Evolutionary conservation across 805 yeast species (phyloP).

Genomic region (Saccharomycopsis javanensis): DNA sequence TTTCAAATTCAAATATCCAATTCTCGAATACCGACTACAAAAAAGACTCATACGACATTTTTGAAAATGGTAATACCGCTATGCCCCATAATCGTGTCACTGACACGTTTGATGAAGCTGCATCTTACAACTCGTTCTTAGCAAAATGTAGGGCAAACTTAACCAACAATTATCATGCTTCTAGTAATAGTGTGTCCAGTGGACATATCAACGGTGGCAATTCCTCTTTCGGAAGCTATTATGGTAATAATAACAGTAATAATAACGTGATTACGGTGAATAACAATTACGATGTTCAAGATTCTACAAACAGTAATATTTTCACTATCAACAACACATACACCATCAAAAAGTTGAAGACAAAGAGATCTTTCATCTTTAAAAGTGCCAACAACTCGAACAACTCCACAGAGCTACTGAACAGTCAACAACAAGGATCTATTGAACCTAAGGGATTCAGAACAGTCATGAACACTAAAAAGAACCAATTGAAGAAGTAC

Average conservation of each 20-base stretch:
- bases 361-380: background rate
- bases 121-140: background rate
- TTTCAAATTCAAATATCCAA: background rate
- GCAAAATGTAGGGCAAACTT: background rate
- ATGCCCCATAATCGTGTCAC: background rate
- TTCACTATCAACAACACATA: background rate
- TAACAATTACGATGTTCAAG: constrained; percentile 1
- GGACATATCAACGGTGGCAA: constrained; percentile 1
- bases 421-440: background rate
- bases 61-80: background rate
- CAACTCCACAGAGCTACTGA: background rate
- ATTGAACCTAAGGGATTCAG: constrained; percentile 3
- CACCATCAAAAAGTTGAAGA: background rate
- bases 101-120: constrained; percentile 3
- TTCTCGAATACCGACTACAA: background rate
- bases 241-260: background rate
- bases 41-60: background rate
- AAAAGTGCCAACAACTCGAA: background rate
- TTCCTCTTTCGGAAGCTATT: background rate
- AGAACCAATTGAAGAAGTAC: constrained; percentile 9
- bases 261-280: background rate
- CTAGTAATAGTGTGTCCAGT: background rate
- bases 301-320: background rate
- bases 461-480: constrained; percentile 9
- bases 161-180: background rate